Percentiles rank a stretch among this genome's conserved stretches.
These are phyloP conservation scores for Geosmithia putterillii DNA, from an alignment of 2,329 filamentous ascomycete genomes.

Conservation along the genomic window DNA sequence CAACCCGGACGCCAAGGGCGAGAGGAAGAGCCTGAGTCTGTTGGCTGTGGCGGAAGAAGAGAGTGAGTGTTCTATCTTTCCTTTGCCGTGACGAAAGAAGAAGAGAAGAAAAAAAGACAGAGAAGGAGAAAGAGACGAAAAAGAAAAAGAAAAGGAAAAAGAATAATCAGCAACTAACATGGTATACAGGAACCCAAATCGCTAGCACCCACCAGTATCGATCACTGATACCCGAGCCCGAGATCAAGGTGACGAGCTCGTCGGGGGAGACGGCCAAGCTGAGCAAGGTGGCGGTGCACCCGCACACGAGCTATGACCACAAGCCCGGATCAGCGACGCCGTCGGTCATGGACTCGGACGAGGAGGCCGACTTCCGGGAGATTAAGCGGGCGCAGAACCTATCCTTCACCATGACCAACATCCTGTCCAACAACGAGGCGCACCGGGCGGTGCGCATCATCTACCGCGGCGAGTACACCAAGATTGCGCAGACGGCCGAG, in stretches of 20 bases:
- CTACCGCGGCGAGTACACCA: conserved; percentile 72
- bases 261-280: conserved; percentile 46
- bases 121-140: too few species aligned
- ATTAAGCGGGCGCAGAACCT: conserved; percentile 82
- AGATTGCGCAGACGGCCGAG: conserved; percentile 65
- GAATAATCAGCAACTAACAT: too few species aligned
- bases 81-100: background rate
- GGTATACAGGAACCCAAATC: conserved; percentile 40
- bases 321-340: conserved; percentile 40
- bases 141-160: too few species aligned
- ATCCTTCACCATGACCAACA: conserved; percentile 65
- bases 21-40: conserved; percentile 43
- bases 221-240: conserved; percentile 53
- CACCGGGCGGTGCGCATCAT: conserved; percentile 83
- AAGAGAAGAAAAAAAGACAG: too few species aligned
- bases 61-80: conserved; percentile 37
- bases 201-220: conserved; percentile 44
- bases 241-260: conserved; percentile 52
- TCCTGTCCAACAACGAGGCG: conserved; percentile 62
- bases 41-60: conserved; percentile 69
- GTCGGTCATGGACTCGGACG: conserved; percentile 66
- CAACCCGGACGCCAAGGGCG: conserved; percentile 25
- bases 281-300: conserved; percentile 54
- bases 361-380: conserved; percentile 73
- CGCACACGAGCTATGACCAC: conserved; percentile 73